Base-by-base conservation (phyloP, 495 filamentous ascomycete genomes). In the Cercophora scortea region DNA sequence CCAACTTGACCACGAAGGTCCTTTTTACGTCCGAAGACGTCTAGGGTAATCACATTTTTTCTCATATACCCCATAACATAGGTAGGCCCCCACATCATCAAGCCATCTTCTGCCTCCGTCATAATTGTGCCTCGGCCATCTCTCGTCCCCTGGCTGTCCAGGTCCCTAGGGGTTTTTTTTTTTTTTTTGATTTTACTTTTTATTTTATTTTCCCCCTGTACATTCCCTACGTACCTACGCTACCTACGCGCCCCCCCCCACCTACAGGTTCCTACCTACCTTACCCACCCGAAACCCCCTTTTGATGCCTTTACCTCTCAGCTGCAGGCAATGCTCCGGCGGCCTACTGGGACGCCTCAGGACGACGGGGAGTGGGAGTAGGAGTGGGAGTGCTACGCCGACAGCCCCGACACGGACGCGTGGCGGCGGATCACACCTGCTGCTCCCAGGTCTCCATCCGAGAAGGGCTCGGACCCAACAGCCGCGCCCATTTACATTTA, bases 401-500 rank as follows among this genome's bases (percentile, higher is more conserved):
- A 13, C 45, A 15, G 13, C 44, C 17, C 18, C 19, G 12, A 32
- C 10, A 12, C 17, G 13, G 12, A 44, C 42, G 42, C 13, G 18
- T n/a, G 35, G 18, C 25, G 11, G 34, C 35, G 33, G 41, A 45
- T 52, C 50, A 45, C 42, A 52, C 42, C 41, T 53, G 16, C 15
- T 12, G 4, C 12, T 17, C 42, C 11, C 4, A 11, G 6, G 32
- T 16, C 44, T 15, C 18, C 39, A 32, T 41, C 47, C 50, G 45
- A 45, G 47, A 51, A 35, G 25, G 47, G 42, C 47, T 15, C 56
- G 56, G 56, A 58, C 44, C 51, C 32, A 35, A 6, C 45, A 50
- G 34, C 38, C 12, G 17, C 32, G 43, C 34, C 45, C 55, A 57
- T 50, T 50, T 55, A 45, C 62, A 52, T 60, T 52, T 52, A 58